Percentiles rank a stretch among this genome's conserved stretches.
phyloP scores from a whole-genome alignment of 2,329 filamentous ascomycete species.

The Aphanocladium album region DNA sequence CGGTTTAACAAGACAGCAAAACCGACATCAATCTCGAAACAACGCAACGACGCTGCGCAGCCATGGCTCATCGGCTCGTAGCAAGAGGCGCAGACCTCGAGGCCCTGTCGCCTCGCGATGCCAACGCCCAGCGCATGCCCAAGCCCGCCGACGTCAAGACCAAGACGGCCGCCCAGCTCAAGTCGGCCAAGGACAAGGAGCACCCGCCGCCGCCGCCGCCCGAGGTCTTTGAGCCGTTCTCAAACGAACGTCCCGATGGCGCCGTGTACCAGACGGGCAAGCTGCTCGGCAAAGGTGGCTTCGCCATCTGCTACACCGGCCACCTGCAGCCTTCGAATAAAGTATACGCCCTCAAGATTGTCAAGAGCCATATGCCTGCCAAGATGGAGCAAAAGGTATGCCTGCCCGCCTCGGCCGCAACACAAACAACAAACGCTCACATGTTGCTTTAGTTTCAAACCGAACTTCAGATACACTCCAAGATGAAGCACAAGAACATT shows the following conservation, averaged over 20 bases:
- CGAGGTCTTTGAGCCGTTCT: conserved; percentile 57
- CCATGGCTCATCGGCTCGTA: conserved; percentile 46
- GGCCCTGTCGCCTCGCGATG: conserved; percentile 60
- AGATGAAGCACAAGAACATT: conserved; percentile 93
- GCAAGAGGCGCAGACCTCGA: conserved; percentile 53
- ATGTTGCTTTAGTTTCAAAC: conserved; percentile 55
- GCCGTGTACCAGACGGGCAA: conserved; percentile 69
- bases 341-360: conserved; percentile 73
- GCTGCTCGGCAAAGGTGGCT: conserved; percentile 74
- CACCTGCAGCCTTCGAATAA: conserved; percentile 61
- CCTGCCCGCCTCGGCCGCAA: not conserved
- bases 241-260: conserved; percentile 63
- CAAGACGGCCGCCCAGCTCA: conserved; percentile 48
- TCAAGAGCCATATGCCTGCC: conserved; percentile 74
- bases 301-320: conserved; percentile 75
- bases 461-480: conserved; percentile 96
- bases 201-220: conserved; percentile 60
- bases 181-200: conserved; percentile 58
- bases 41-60: conserved; percentile 6
- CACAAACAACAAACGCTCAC: conserved; percentile 17
- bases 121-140: conserved; percentile 53
- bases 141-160: conserved; percentile 46
- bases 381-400: conserved; percentile 80
- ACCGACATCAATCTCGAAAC: not conserved
- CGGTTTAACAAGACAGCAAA: not conserved